Evolutionary conservation across 1,139 yeast species (phyloP), one percentile per base, ranked within the genome.

Genomic region (Hemisphaericaspora subhashii): DNA sequence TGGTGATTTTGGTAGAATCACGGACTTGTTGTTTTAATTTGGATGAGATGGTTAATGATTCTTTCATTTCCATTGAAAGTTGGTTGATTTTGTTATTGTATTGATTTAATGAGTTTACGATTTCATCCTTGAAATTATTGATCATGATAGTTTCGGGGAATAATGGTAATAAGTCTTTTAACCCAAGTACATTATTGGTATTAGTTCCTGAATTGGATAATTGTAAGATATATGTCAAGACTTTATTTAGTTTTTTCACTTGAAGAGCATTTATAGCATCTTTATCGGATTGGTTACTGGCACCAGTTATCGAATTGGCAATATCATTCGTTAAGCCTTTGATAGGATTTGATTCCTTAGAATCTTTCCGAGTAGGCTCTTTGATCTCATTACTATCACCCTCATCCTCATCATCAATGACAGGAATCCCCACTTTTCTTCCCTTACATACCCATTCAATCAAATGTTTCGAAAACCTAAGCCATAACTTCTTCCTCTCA

Each of bases 81-180:
- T 77, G 77, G 39, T 60, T 65, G 59, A 92, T 85, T 31, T 75
- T 74, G 27, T 69, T 61, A 39, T 89, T 88, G 55, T 88, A 85
- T 30, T 72, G 74, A 53, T 88, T 90, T 49, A 92, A 68, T 4
- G 94, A 85, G 30, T 74, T 68, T 22, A 92, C 87, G 27, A 94
- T 79, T 51, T 89, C 96, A 37, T 84, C 86, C 52, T 88, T 88
- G 57, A 92, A 78, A 43, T 86, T 81, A 50, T 88, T 95, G 37
- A 92, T 83, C 35, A 86, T 81, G 0, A 87, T 77, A 39, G 86
- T 79, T 50, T 88, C 92, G 0, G 97, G 96, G 51, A 90, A 83
- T 24, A 88, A 64, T 1, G 95, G 95, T 35, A 94, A 61, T 27
- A 94, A 58, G 52, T 92, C 98, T 50, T 87, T 90, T 37, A 92